Evolutionary conservation across 2,329 filamentous ascomycete species (phyloP), one percentile per base, ranked within the genome.

Genomic region (Botrytis tulipae): DNA sequence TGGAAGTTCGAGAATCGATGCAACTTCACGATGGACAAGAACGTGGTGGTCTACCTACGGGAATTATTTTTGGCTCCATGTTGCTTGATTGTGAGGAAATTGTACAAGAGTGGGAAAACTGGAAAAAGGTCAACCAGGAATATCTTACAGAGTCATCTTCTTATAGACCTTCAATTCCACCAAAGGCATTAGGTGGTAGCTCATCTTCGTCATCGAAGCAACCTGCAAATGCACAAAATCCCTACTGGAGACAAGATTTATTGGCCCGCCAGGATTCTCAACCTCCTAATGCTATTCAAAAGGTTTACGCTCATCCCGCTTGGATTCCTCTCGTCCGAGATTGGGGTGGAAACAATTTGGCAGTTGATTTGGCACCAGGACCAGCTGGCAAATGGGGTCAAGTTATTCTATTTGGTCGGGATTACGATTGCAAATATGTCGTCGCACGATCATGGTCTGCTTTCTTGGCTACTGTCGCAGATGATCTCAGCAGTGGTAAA

Each of bases 351-450:
- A 99, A 99, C 88, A 97, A 97, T 85, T 87, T 99, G 80, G 95
- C 95, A 29, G 89, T 98, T 65, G 96, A 99, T 82, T 86, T 99
- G 74, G 93, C 95, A 10, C 96, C 96, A 35, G 96, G 96, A 3
- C 93, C 95, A 16, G 88, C 89, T 65, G 96, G 96, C 57, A 92
- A 91, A 82, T 99, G 96, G 95, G 96, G 96, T 71, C 96, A 99
- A 82, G 90, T 99, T 77, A 97, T 99, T 79, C 88, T 99, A 75
- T 98, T 97, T 82, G 96, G 96, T 69, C 93, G 96, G 75, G 96
- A 99, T 84, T 99, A 97, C 83, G 96, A 99, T 82, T 97, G 93
- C 83, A 99, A 99, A 85, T 99, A 97, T 81, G 96, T 99, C 10
- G 88, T 99, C 73, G 93, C 96, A 44, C 90, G 93, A 75, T 98